These are phyloP conservation scores for Citrus reticulata DNA, from an alignment of 345 rosid species.

Conservation along the genomic window DNA sequence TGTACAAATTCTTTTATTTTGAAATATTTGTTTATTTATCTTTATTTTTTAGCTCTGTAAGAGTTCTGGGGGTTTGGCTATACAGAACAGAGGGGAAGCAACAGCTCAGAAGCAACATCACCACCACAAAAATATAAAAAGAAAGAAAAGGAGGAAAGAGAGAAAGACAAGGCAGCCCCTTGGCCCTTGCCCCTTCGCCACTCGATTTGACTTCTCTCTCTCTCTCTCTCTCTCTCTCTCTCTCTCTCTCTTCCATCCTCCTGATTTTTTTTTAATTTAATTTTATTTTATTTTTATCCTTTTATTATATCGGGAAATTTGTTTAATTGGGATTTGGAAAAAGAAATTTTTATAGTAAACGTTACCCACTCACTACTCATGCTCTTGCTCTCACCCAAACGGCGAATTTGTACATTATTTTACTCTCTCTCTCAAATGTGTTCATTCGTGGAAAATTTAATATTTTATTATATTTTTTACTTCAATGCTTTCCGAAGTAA, in stretches of 20 bases:
- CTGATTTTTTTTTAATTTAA: too few species aligned
- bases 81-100: not conserved
- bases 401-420: too few species aligned
- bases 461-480: too few species aligned
- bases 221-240: slow-evolving; percentile 6
- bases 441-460: too few species aligned
- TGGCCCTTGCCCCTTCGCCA: slow-evolving; percentile 34
- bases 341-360: not conserved
- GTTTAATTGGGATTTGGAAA: not conserved
- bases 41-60: not conserved
- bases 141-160: not conserved
- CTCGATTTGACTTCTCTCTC: slow-evolving; percentile 37
- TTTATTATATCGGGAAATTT: too few species aligned
- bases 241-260: too few species aligned
- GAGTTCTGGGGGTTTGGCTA: not conserved
- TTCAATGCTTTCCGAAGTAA: too few species aligned
- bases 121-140: slow-evolving; percentile 39
- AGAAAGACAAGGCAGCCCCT: slow-evolving; percentile 6
- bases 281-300: not conserved
- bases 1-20: not conserved
- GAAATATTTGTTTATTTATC: too few species aligned
- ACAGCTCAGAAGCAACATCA: not conserved
- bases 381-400: too few species aligned
- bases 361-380: too few species aligned
- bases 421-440: too few species aligned